Base-by-base conservation (phyloP, 1,284 basidiomycete genomes). In the Irpex rosettiformis region DNA sequence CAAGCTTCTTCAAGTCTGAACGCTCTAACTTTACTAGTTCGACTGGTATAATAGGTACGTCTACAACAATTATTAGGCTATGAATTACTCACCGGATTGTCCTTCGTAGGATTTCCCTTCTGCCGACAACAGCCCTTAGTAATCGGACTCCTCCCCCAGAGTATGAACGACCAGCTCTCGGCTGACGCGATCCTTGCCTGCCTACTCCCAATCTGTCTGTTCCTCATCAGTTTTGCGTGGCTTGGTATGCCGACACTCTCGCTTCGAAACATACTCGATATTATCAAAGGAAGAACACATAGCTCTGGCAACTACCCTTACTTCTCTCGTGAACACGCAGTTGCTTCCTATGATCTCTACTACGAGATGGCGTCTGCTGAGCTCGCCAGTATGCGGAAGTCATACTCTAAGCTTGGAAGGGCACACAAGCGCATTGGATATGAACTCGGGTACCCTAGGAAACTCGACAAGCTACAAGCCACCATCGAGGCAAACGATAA, bases 381-480 rank as follows among this genome's bases (percentile, higher is more conserved):
- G 55, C 59, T 70, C 13, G 45, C 56, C 16, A 45, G 61, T 10
- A 71, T 70, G 70, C 65, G 64, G 28, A 52, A 40, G 22, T 68
- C 70, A 8, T 71, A 71, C 58, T 58, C 30, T 4, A 60, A 60
- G 40, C 63, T 71, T 52, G 61, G 62, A 3, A 63, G 68, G 45
- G 59, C 59, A 1, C 68, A 69, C 64, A 82, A 78, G 64, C 75
- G 77, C 16, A 65, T 85, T 3, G 83, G 78, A 1, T 76, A 77
- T 65, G 74, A 73, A 21, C 72, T 87, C 33, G 82, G 80, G 0
- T 88, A 87, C 66, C 69, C 77, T 3, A 67, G 65, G 18, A 85
- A 85, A 65, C 72, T 87, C 11, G 73, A 78, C 21, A 69, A 61
- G 10, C 72, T 83, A 0, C 73, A 75, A 56, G 71, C 80, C 30